Percentiles rank a stretch among this genome's conserved stretches.
Evolutionary conservation across 805 yeast genomes (phyloP).

Genomic region (Vanderwaltozyma polyspora): DNA sequence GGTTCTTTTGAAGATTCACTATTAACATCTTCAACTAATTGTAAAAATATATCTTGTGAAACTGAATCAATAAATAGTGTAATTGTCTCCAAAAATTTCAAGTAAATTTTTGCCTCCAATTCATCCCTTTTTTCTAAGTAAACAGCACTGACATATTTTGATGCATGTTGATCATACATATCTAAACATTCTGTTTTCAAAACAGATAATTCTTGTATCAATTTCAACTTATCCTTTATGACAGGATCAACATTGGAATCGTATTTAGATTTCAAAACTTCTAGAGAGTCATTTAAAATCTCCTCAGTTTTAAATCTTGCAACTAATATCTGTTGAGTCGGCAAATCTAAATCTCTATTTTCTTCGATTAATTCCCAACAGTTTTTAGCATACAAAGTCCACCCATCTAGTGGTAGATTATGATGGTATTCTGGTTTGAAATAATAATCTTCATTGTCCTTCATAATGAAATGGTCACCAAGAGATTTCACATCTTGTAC

Average conservation of each 20-base stretch:
- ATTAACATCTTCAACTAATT: slow-evolving; percentile 21
- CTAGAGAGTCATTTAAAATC: slow-evolving; percentile 46
- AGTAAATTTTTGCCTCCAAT: slow-evolving; percentile 39
- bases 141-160: slow-evolving; percentile 59
- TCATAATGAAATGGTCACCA: slow-evolving; percentile 48
- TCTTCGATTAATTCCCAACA: slow-evolving; percentile 92
- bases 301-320: slow-evolving; percentile 94
- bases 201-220: slow-evolving; percentile 34
- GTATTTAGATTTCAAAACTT: slow-evolving; percentile 32
- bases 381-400: slow-evolving; percentile 82
- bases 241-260: slow-evolving; percentile 20
- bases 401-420: slow-evolving; percentile 84
- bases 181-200: slow-evolving; percentile 39
- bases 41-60: slow-evolving; percentile 25
- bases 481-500: slow-evolving; percentile 44
- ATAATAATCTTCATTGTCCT: slow-evolving; percentile 23
- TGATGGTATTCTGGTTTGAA: slow-evolving; percentile 60
- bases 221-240: slow-evolving; percentile 17
- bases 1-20: slow-evolving; percentile 21
- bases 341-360: slow-evolving; percentile 89
- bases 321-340: slow-evolving; percentile 91
- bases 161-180: slow-evolving; percentile 58
- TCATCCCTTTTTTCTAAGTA: slow-evolving; percentile 50
- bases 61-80: slow-evolving; percentile 31
- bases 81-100: slow-evolving; percentile 35